These are phyloP conservation scores for Chrysosporium queenslandicum DNA, from an alignment of 2,329 filamentous ascomycete species.

Conservation along the genomic window DNA sequence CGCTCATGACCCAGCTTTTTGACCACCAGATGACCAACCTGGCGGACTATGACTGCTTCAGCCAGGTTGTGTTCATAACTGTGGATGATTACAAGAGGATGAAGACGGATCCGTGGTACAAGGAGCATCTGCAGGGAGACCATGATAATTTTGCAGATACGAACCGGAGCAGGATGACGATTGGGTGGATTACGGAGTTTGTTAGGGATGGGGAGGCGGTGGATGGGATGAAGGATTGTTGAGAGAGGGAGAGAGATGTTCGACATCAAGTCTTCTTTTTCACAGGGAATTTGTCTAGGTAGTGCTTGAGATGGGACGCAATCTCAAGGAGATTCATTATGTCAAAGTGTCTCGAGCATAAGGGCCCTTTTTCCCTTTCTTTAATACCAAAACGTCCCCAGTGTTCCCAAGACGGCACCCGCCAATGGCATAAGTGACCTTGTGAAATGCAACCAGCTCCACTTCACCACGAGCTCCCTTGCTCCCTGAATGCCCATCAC, in stretches of 20 bases:
- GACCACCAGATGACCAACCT: slow-evolving; percentile 43
- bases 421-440: slow-evolving; percentile 7
- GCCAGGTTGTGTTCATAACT: slow-evolving; percentile 39
- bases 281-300: no score
- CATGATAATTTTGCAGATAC: slow-evolving; percentile 45
- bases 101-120: slow-evolving; percentile 43
- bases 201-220: slow-evolving; percentile 31
- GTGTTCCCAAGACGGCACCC: slow-evolving; percentile 3
- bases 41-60: slow-evolving; percentile 44
- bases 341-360: no score
- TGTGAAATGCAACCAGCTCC: slow-evolving; percentile 22
- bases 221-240: slow-evolving; percentile 16
- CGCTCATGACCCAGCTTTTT: slow-evolving; percentile 35
- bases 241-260: neutral
- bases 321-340: no score
- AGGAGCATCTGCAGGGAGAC: slow-evolving; percentile 37
- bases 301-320: no score
- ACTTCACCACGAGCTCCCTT: slow-evolving; percentile 21
- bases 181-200: slow-evolving; percentile 40
- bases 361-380: no score
- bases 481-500: slow-evolving; percentile 10
- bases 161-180: slow-evolving; percentile 39
- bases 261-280: no score
- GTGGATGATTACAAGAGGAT: slow-evolving; percentile 41
- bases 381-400: neutral